These are phyloP conservation scores for Candida tunisiensis DNA, from an alignment of 1,139 yeast genomes.

Conservation along the genomic window DNA sequence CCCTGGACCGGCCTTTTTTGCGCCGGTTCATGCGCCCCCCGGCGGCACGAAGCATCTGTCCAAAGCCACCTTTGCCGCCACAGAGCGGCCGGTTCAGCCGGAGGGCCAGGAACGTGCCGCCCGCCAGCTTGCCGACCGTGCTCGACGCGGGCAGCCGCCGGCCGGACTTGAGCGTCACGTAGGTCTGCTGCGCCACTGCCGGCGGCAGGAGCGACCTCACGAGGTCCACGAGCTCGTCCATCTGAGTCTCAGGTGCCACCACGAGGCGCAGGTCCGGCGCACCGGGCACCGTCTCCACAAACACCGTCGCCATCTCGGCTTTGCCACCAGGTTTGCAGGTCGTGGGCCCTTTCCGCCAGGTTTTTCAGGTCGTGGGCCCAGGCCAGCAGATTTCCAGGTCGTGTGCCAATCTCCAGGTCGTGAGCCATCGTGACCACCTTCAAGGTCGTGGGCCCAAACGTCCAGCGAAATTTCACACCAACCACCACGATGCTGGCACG, in stretches of 20 bases:
- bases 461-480: neutral
- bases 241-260: neutral
- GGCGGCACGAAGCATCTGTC: conserved; percentile 1
- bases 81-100: conserved; percentile 1
- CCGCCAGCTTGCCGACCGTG: neutral
- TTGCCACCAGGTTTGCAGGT: too few species aligned
- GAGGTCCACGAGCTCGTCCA: neutral
- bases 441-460: neutral
- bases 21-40: conserved; percentile 1
- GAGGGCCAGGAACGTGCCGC: neutral
- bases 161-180: neutral
- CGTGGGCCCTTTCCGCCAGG: too few species aligned
- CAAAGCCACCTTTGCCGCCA: conserved; percentile 3
- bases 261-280: too few species aligned
- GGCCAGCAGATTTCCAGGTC: too few species aligned
- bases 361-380: too few species aligned
- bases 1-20: too few species aligned
- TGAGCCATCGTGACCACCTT: too few species aligned
- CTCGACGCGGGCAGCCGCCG: neutral
- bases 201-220: neutral
- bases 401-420: too few species aligned
- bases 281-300: too few species aligned
- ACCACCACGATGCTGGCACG: neutral
- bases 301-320: too few species aligned
- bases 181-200: neutral